Evolutionary conservation across 2,329 filamentous ascomycete genomes (phyloP), one percentile per base, ranked within the genome.

Genomic region (Calonectria fujianensis): DNA sequence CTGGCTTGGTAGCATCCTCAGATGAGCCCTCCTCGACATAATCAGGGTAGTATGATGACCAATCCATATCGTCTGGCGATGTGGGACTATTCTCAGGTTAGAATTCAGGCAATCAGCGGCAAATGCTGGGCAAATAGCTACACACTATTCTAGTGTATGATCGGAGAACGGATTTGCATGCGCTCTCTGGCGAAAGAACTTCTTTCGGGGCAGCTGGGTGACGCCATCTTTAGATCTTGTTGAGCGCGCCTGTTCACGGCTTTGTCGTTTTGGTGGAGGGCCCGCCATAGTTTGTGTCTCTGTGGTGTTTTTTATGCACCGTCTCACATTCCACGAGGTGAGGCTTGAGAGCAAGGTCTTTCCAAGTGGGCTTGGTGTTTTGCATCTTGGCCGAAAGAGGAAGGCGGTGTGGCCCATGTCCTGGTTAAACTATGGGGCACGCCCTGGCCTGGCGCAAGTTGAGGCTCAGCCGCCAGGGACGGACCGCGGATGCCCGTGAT

Each of bases 121-220:
- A 57, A 39, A 54, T 39, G 54, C 59, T 59, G 54, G 27, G 54
- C 31, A 70, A 54, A 54, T 72, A 81, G 74, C 48, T 72, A 75
- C 79, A 37, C 91, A 98, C 97, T 99, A 99, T 81, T 90, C 90
- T 83, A 99, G 89, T 73, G 91, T 89, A 88, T 99, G 97, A 82
- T 99, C 97, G 3, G 96, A 98, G 87, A 99, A 99, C 9, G 96
- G 96, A 87, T 99, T 99, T 76, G 97, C 97, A 87, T 99, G 97
- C 48, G 97, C 97, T 85, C 97, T 92, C 86, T 99, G 97, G 71
- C 97, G 92, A 85, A 98, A 99, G 87, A 97, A 98, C 87, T 94
- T 96, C 89, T 99, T 99, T 86, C 95, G 94, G 13, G 97, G 97
- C 81, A 98, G 87, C 80, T 92, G 90, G 10, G 91, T 86, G 50